A percentile compares a stretch with the other conserved stretches of the same genome.
Conservation (phyloP, 257 asterid genomes). For the Verbena officinalis region DNA sequence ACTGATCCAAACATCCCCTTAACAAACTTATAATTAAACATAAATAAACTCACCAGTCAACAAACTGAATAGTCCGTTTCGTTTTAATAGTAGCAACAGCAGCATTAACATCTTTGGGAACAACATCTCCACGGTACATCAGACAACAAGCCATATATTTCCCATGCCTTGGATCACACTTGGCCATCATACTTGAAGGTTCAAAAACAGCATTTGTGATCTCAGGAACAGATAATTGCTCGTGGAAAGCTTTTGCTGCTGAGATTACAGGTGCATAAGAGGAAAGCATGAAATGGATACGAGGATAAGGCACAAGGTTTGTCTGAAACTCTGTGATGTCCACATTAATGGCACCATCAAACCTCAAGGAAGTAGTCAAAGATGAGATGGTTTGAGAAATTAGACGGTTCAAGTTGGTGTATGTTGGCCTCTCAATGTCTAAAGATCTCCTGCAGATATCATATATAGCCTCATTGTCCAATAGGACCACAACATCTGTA, state of each 20-base stretch:
- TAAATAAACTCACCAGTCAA: slow-evolving; percentile 26
- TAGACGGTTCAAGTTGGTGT: slow-evolving; percentile 32
- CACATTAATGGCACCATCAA: slow-evolving; percentile 33
- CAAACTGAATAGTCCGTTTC: slow-evolving; percentile 26
- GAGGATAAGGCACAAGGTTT: slow-evolving; percentile 35
- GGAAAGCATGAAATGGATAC: slow-evolving; percentile 38
- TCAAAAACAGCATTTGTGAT: slow-evolving; percentile 33
- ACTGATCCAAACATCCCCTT: neutral
- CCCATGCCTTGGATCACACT: slow-evolving; percentile 28
- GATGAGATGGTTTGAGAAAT: slow-evolving; percentile 33
- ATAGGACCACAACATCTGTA: slow-evolving; percentile 30
- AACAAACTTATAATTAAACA: too few relatives aligned
- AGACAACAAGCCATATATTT: slow-evolving; percentile 24
- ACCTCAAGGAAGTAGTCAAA: slow-evolving; percentile 33
- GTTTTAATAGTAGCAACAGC: slow-evolving; percentile 30
- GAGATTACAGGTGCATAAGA: slow-evolving; percentile 41
- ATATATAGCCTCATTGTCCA: slow-evolving; percentile 31
- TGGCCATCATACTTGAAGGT: slow-evolving; percentile 31
- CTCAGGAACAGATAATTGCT: slow-evolving; percentile 32
- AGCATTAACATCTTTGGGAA: slow-evolving; percentile 31
- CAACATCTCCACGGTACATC: slow-evolving; percentile 32
- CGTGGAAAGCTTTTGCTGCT: slow-evolving; percentile 27
- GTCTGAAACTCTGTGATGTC: slow-evolving; percentile 36
- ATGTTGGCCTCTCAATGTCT: slow-evolving; percentile 32
- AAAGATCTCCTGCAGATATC: slow-evolving; percentile 32